Evolutionary conservation across 148 eudicot species (phyloP), one percentile per base, ranked within the genome.

Genomic region (Rhododendron griersonianum): DNA sequence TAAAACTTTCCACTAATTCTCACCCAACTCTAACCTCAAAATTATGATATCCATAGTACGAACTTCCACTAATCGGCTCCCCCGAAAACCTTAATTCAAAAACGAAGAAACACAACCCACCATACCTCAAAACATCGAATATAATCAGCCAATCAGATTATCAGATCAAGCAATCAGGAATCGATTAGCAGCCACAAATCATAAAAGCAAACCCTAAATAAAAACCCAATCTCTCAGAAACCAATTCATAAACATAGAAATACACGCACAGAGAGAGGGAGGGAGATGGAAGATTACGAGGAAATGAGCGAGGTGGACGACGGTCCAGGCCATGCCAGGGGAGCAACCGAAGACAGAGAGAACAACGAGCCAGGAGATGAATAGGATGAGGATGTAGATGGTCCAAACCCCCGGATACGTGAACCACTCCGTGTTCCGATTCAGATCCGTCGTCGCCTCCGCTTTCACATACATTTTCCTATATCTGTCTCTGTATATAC

Each of bases 391-490:
- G 30, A 95, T 94, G 87, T 95, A 95, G 30, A 87, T 93, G 0
- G 92, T 93, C 98, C 98, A 95, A 1, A 94, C 98, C 1, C 96
- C 98, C 0, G 98, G 98, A 57, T 94, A 95, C 14, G 93, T 91
- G 76, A 95, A 91, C 96, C 96, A 95, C 76, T 94, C 98, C 39
- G 98, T 95, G 79, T 94, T 95, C 89, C 86, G 86, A 82, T 95
- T 95, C 91, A 94, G 91, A 90, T 95, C 98, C 87, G 90, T 88
- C 63, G 98, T 57, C 25, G 92, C 89, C 84, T 82, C 91, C 78
- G 96, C 95, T 83, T 83, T 82, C 30, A 94, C 96, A 71, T 94
- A 95, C 87, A 90, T 92, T 88, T 92, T 53, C 28, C 8, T 18
- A 50, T 53, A 19, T 37, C n/a, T 59, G 1, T 59, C 65, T 59